Percentiles rank a stretch among this genome's conserved stretches.
Conservation (phyloP, 352 stramenopile species). For the Pythium plurisporium region DNA sequence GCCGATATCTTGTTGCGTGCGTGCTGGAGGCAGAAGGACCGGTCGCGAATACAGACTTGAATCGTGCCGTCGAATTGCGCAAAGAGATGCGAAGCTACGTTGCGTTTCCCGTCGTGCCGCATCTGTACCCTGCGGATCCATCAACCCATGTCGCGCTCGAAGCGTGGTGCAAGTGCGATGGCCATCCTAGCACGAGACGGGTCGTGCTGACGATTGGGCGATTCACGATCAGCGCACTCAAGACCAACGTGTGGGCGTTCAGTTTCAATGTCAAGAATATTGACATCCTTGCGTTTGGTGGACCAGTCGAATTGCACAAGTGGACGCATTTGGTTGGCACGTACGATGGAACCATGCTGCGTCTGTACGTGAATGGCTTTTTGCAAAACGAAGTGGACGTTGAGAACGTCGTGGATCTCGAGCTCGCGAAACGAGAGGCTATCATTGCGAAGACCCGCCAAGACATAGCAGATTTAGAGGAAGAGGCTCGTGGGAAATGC, state of each 20-base stretch:
- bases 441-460: slow-evolving; percentile 69
- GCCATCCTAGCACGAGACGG: slow-evolving; percentile 59
- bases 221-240: slow-evolving; percentile 65
- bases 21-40: slow-evolving; percentile 68
- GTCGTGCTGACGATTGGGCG: slow-evolving; percentile 72
- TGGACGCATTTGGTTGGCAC: slow-evolving; percentile 88
- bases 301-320: slow-evolving; percentile 47
- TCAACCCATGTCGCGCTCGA: slow-evolving; percentile 64
- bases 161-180: slow-evolving; percentile 68
- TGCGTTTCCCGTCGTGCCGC: slow-evolving; percentile 35
- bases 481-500: slow-evolving; percentile 62
- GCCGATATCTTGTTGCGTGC: slow-evolving; percentile 58
- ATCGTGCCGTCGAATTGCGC: slow-evolving; percentile 58
- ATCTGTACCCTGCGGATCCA: slow-evolving; percentile 35
- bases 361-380: slow-evolving; percentile 78
- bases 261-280: slow-evolving; percentile 77
- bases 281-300: slow-evolving; percentile 58
- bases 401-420: slow-evolving; percentile 59
- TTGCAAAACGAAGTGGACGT: slow-evolving; percentile 71
- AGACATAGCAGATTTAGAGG: slow-evolving; percentile 71
- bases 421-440: slow-evolving; percentile 57
- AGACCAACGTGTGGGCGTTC: slow-evolving; percentile 76
- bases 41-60: slow-evolving; percentile 79
- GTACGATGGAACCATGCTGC: slow-evolving; percentile 83
- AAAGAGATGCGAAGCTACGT: slow-evolving; percentile 60